Conservation (phyloP, 176 grass and related monocot genomes). For the Eleusine coracana region DNA sequence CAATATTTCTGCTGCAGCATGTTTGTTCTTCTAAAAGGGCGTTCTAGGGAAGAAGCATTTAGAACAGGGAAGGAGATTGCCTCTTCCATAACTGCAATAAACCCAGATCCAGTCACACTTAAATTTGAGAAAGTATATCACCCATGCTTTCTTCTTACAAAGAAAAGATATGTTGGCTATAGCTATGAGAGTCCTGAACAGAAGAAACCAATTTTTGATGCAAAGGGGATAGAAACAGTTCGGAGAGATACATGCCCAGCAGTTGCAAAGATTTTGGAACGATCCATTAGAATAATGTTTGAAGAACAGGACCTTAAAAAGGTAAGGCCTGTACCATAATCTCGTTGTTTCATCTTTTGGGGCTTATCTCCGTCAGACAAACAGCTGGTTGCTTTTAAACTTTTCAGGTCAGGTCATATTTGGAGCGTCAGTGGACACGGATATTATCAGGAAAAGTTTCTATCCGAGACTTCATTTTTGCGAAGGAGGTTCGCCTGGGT, state of each 20-base stretch:
- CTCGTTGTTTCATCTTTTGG: not conserved
- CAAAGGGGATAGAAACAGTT: slow-evolving; percentile 93
- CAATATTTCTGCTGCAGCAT: slow-evolving; percentile 54
- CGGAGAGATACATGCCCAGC: slow-evolving; percentile 90
- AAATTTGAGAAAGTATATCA: slow-evolving; percentile 97
- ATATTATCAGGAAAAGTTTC: slow-evolving; percentile 88
- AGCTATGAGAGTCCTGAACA: slow-evolving; percentile 90
- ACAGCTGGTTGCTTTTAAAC: slow-evolving; percentile 32
- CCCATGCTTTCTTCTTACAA: slow-evolving; percentile 95
- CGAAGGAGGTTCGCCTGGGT: slow-evolving; percentile 85
- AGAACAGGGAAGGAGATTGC: slow-evolving; percentile 95
- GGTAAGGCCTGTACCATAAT: slow-evolving; percentile 54
- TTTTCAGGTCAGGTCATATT: slow-evolving; percentile 78
- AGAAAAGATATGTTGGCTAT: slow-evolving; percentile 97
- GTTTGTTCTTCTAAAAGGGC: slow-evolving; percentile 96
- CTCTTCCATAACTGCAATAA: slow-evolving; percentile 70
- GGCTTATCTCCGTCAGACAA: not conserved
- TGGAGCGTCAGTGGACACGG: slow-evolving; percentile 79
- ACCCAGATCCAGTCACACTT: slow-evolving; percentile 84
- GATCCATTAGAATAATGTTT: slow-evolving; percentile 89
- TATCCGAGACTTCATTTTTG: slow-evolving; percentile 90
- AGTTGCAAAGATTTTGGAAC: slow-evolving; percentile 91
- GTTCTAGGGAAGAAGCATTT: slow-evolving; percentile 82
- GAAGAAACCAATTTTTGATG: slow-evolving; percentile 76
- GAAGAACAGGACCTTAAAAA: slow-evolving; percentile 77